These are phyloP conservation scores for Oxytropis ochrocephala DNA, from an alignment of 306 rosid genomes.

Conservation along the genomic window DNA sequence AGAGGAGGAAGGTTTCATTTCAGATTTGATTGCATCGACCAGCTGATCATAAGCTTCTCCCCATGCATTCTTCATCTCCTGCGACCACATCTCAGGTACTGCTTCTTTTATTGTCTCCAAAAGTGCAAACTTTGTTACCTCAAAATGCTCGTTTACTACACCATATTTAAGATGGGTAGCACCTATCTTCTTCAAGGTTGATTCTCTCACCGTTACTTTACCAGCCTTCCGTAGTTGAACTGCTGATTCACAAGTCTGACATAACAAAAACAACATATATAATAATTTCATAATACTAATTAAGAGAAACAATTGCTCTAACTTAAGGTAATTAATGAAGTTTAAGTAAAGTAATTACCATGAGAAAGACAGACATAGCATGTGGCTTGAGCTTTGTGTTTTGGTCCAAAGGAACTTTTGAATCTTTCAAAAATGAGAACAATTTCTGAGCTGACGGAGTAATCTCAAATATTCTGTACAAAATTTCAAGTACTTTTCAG, in stretches of 20 bases:
- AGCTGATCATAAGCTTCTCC: constrained; percentile 74
- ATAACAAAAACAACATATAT: not conserved
- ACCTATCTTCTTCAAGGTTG: constrained; percentile 60
- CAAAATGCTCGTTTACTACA: constrained; percentile 61
- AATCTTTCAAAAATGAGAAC: constrained; percentile 67
- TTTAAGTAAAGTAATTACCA: constrained; percentile 38
- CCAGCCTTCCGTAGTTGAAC: constrained; percentile 78
- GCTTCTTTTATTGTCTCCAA: constrained; percentile 70
- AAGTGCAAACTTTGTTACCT: constrained; percentile 68
- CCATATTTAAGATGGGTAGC: constrained; percentile 54
- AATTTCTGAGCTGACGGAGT: constrained; percentile 75
- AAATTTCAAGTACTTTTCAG: not conserved
- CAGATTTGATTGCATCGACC: constrained; percentile 67
- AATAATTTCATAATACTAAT: too few species aligned
- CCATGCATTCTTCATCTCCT: constrained; percentile 75
- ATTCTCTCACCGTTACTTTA: constrained; percentile 58
- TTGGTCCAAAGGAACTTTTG: constrained; percentile 67
- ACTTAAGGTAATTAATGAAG: too few species aligned
- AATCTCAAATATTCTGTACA: constrained; percentile 71
- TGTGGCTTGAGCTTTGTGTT: constrained; percentile 84
- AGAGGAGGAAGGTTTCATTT: constrained; percentile 52
- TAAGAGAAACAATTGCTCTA: too few species aligned
- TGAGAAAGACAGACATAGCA: constrained; percentile 63
- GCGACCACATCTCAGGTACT: constrained; percentile 73
- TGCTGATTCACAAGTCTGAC: constrained; percentile 73